Evolutionary conservation across 495 filamentous ascomycete species (phyloP).

Genomic region (Tuber aestivum): DNA sequence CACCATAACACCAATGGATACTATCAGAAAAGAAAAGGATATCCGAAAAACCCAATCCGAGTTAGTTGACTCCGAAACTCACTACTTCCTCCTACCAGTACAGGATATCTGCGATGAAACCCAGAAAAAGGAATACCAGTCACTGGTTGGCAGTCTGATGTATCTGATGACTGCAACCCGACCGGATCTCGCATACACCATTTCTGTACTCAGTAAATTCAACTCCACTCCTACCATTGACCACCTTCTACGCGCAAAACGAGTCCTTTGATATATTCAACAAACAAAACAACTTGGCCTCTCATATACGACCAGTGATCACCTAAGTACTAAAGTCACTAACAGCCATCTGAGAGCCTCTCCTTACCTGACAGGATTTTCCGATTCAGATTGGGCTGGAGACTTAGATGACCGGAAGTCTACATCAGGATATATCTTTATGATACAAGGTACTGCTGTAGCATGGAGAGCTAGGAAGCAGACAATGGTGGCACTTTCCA

Average conservation of each 20-base stretch:
- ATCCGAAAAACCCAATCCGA: background rate
- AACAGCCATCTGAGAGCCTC: background rate
- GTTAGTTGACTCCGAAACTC: too few relatives aligned
- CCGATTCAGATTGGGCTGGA: slow-evolving; percentile 17
- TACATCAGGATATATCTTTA: background rate
- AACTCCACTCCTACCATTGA: background rate
- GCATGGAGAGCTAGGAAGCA: background rate
- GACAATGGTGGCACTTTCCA: background rate
- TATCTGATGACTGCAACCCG: background rate
- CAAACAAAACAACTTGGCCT: background rate
- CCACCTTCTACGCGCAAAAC: slow-evolving; percentile 3
- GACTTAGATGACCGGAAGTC: slow-evolving; percentile 7
- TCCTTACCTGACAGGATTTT: slow-evolving; percentile 6
- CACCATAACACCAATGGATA: background rate
- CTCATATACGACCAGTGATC: background rate
- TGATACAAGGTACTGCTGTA: background rate
- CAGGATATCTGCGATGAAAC: too few relatives aligned
- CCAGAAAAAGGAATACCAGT: background rate
- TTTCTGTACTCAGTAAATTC: slow-evolving; percentile 7
- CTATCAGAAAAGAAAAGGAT: background rate
- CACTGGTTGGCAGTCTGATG: slow-evolving; percentile 1
- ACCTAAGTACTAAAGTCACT: too few relatives aligned
- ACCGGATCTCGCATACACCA: background rate
- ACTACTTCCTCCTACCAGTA: too few relatives aligned
- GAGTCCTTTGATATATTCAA: slow-evolving; percentile 5